Evolutionary conservation across 139 green algal species (phyloP).

Genomic region (Edaphochlamys debaryana): DNA sequence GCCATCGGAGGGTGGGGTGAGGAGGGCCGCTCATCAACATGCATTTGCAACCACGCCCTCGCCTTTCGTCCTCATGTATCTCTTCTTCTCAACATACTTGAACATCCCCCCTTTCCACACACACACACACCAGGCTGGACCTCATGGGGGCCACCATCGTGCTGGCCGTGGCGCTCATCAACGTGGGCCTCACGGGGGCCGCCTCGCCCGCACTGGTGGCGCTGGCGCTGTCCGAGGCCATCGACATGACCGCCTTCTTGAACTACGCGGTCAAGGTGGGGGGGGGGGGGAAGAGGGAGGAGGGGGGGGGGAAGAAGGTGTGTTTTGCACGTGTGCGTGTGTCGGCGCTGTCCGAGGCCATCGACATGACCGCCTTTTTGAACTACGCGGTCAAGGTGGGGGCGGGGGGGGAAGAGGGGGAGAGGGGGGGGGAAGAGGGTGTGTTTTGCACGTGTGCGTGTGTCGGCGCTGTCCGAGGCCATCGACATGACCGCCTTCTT

Average conservation of each 20-base stretch:
- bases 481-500: constrained; percentile 81
- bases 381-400: constrained; percentile 73
- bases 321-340: background rate
- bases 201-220: constrained; percentile 57
- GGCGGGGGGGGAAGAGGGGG: background rate
- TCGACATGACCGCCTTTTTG: constrained; percentile 80
- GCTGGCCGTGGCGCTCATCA: background rate
- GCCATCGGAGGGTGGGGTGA: no score
- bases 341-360: constrained; percentile 50
- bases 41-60: no score
- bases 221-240: constrained; percentile 72
- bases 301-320: no score
- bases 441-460: background rate
- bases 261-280: constrained; percentile 73
- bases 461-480: constrained; percentile 48
- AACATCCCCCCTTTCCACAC: background rate
- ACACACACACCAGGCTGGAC: constrained; percentile 63
- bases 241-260: constrained; percentile 80
- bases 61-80: no score
- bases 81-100: no score
- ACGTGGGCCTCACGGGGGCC: background rate
- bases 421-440: no score
- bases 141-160: constrained; percentile 52
- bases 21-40: no score
- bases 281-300: constrained; percentile 1